Base-by-base conservation (phyloP, 2,329 filamentous ascomycete genomes). In the Coniochaeta pulveracea region DNA sequence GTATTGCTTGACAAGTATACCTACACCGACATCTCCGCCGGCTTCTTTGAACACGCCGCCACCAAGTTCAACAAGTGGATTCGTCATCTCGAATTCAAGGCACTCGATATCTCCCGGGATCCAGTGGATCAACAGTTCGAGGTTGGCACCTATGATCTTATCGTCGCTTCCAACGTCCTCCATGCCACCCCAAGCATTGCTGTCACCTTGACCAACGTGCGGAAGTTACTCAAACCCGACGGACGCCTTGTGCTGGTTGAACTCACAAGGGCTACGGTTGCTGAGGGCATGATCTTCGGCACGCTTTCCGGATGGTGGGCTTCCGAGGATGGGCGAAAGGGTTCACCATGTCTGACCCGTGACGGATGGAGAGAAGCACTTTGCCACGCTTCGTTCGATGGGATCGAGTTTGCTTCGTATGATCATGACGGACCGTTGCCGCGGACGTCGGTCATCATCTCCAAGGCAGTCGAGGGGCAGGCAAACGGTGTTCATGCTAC, bases 231-330 rank as follows among this genome's bases (percentile, higher is more conserved):
- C 3, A 4, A 5, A 8, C 6, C 6, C 11, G 25, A 14, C 6
- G 25, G 25, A 4, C 10, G 10, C 4, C 25, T 26, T 3, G 9
- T 10, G 4, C 25, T 26, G 8, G 4, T 5, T 8, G 25, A 26
- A 15, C n/a, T 26, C 6, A 12, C 5, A 5, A 26, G 10, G 10
- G 5, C 24, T 26, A 26, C 24, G 5, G 24, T 5, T 26, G 10
- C 24, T 5, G 24, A 6, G 5, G 17, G 28, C 4, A 19, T 9
- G 12, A 31, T 31, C 17, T 19, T 31, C 22, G 55, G 52, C 1
- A 34, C 42, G 1, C 37, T 50, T 2, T 29, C 43, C 1, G 47
- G 44, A 5, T 57, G 55, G 54, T 57, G 54, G 54, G 28, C 12
- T 16, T 31, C 14, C 16, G 28, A 31, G 14, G 28, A 31, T 18